Base-by-base conservation (phyloP, 1,284 basidiomycete genomes). In the Puccinia triticina region DNA sequence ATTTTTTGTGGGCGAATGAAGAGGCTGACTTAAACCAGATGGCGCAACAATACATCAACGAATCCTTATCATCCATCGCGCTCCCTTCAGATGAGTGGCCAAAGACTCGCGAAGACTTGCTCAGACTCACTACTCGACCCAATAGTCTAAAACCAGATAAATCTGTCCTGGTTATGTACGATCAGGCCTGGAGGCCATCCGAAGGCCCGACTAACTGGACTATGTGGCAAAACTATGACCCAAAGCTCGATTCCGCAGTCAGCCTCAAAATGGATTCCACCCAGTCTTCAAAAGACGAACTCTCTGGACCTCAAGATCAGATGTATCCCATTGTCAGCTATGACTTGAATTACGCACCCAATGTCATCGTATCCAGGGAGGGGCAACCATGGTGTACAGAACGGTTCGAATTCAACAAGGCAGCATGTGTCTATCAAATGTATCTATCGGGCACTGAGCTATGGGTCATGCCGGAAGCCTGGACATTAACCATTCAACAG, bases 371-470 rank as follows among this genome's bases (percentile, higher is more conserved):
- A 23, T 83, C 83, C 29, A 78, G 82, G 43, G 84, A 85, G 53
- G 85, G 85, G 16, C 86, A 86, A 72, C 85, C 86, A 29, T 86
- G 86, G 86, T 86, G 86, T 81, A 85, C 86, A 7, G 86, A 86
- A 79, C 82, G 85, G 26, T 86, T 86, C 55, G 85, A 86, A 67
- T 83, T 84, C 50, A 84, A 84, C 57, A 82, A 85, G 18, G 85
- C 85, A 21, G 85, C 85, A 29, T 86, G 86, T 83, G 82, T 84
- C 21, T 86, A 86, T 82, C 85, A 86, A 82, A 86, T 86, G 85
- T 86, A 86, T 80, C 83, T 86, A n/a, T 74, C 83, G 1, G 86
- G 86, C 3, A 84, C 86, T 10, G 85, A 86, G 75, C 80, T 86
- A 55, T 86, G 85, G 85, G 85, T 86, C n/a, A 57, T 86, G 23